Evolutionary conservation across 23 red algal genomes (phyloP).

Genomic region (Gracilaria vermiculophylla): DNA sequence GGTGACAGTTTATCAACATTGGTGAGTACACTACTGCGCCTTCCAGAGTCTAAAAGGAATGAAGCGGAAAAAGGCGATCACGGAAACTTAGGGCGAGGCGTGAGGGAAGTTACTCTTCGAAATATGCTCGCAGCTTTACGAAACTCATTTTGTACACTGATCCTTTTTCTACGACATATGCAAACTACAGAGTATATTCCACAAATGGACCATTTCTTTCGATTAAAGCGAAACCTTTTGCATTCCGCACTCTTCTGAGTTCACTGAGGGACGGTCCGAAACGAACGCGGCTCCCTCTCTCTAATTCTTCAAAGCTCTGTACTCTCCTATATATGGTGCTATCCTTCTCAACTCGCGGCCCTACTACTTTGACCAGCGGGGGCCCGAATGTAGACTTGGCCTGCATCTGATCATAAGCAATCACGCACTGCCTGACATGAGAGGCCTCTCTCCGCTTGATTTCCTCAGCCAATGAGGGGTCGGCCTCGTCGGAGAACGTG

Average conservation of each 20-base stretch:
- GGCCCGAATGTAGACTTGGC: conserved; percentile 16
- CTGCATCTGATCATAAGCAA: conserved; percentile 1
- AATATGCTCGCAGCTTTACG: not conserved
- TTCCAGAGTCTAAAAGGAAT: no score
- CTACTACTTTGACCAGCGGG: not conserved
- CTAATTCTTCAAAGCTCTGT: not conserved
- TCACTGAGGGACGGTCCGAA: conserved; percentile 14
- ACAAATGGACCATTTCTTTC: conserved; percentile 4
- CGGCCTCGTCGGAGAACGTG: not conserved
- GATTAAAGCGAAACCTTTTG: conserved; percentile 16
- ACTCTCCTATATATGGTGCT: conserved; percentile 14
- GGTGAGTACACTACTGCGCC: no score
- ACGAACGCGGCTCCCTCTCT: not conserved
- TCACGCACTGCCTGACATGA: not conserved
- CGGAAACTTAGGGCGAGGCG: no score
- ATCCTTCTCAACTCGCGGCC: not conserved
- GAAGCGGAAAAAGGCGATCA: no score
- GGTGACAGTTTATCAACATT: not conserved
- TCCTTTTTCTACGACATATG: not conserved
- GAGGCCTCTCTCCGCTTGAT: not conserved
- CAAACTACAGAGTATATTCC: conserved; percentile 10
- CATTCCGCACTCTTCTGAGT: conserved; percentile 3
- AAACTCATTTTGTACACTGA: not conserved
- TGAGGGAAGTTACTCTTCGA: no score
- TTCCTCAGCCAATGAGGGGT: not conserved